Evolutionary conservation across 352 stramenopile species (phyloP).

Genomic region (Phytopythium helicoides): DNA sequence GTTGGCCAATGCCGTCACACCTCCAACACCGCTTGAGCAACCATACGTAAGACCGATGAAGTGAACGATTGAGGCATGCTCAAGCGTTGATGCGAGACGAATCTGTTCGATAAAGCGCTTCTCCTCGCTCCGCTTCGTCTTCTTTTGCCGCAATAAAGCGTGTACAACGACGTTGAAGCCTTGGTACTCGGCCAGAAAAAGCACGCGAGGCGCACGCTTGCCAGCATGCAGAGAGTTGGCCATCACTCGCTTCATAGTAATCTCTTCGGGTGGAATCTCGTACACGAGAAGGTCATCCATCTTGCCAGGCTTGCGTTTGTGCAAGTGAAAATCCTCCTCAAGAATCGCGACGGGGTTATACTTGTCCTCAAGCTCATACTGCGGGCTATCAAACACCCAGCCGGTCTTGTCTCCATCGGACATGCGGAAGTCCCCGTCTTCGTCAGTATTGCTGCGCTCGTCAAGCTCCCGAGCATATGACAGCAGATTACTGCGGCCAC

Average conservation of each 20-base stretch:
- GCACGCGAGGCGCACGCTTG: slow-evolving; percentile 21
- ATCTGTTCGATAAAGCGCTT: slow-evolving; percentile 67
- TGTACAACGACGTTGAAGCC: slow-evolving; percentile 69
- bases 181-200: slow-evolving; percentile 70
- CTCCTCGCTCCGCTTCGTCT: slow-evolving; percentile 32
- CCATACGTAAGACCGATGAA: slow-evolving; percentile 78
- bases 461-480: slow-evolving; percentile 13
- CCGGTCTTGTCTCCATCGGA: slow-evolving; percentile 44
- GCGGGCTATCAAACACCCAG: slow-evolving; percentile 53
- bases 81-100: slow-evolving; percentile 49
- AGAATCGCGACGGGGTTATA: slow-evolving; percentile 60
- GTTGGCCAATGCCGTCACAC: slow-evolving; percentile 21
- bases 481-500: slow-evolving; percentile 25
- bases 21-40: slow-evolving; percentile 29
- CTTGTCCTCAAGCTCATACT: slow-evolving; percentile 24
- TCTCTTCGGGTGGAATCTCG: slow-evolving; percentile 71
- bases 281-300: slow-evolving; percentile 73
- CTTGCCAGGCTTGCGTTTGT: slow-evolving; percentile 41
- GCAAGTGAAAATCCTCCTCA: slow-evolving; percentile 40
- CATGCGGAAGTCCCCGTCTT: slow-evolving; percentile 23
- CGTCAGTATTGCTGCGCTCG: slow-evolving; percentile 17
- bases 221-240: slow-evolving; percentile 7
- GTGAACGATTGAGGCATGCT: slow-evolving; percentile 72
- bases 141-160: slow-evolving; percentile 50
- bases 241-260: slow-evolving; percentile 43